Evolutionary conservation across 164 flowering plant genomes (phyloP).

Genomic region (Aristolochia californica): DNA sequence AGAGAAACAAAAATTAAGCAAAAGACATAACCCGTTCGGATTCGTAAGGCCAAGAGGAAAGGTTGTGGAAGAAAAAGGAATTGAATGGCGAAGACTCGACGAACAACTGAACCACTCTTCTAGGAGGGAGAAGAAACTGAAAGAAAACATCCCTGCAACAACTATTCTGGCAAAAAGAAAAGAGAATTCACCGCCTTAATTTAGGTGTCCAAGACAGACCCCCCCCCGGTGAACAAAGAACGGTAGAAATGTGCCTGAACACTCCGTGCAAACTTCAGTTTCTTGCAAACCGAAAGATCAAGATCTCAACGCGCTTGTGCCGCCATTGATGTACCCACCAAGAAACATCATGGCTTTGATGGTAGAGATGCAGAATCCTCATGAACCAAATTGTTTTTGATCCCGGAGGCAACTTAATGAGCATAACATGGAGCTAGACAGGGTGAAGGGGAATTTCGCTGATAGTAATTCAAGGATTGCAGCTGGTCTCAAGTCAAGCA

Average conservation of each 20-base stretch:
- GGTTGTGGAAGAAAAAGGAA: slow-evolving; percentile 24
- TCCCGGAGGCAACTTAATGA: no score
- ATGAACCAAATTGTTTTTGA: background rate
- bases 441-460: no score
- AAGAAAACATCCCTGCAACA: slow-evolving; percentile 11
- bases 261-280: background rate
- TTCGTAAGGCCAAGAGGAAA: slow-evolving; percentile 31
- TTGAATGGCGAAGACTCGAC: slow-evolving; percentile 24
- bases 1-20: slow-evolving; percentile 10
- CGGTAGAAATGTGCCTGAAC: background rate
- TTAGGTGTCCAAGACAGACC: background rate
- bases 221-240: background rate
- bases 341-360: slow-evolving; percentile 10
- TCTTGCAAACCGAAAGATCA: slow-evolving; percentile 1
- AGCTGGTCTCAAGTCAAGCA: no score
- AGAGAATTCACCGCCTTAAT: background rate
- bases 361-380: background rate
- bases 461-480: no score
- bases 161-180: background rate
- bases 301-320: slow-evolving; percentile 8
- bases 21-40: slow-evolving; percentile 25
- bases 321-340: slow-evolving; percentile 22
- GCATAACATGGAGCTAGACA: no score
- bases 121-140: slow-evolving; percentile 11
- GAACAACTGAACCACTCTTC: slow-evolving; percentile 5